Conservation (phyloP, 345 rosid genomes). For the Gossypium longicalyx region DNA sequence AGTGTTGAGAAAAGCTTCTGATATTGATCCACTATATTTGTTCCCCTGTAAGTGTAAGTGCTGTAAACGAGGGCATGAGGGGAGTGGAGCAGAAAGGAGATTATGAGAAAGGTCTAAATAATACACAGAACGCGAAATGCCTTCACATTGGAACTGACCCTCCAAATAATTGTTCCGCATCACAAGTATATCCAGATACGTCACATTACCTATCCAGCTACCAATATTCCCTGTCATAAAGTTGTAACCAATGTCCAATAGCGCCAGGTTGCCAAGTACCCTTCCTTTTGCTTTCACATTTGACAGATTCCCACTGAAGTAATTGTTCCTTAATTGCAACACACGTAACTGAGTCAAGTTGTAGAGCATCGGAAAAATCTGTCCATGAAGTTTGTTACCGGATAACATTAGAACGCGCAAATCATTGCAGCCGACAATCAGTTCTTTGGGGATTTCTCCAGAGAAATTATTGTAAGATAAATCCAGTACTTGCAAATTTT, state of each 20-base stretch:
- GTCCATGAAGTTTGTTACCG: not conserved
- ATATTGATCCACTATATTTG: not conserved
- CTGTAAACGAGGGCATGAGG: not conserved
- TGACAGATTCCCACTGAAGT: not conserved
- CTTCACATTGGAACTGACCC: slow-evolving; percentile 6
- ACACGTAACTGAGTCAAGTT: not conserved
- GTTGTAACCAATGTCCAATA: not conserved
- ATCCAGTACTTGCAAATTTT: not conserved
- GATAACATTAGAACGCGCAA: not conserved
- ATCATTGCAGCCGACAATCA: not conserved
- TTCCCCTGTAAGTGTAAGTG: not conserved
- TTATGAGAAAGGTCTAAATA: slow-evolving; percentile 10
- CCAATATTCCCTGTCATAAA: slow-evolving; percentile 12
- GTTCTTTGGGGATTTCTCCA: slow-evolving; percentile 8
- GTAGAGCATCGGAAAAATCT: slow-evolving; percentile 2
- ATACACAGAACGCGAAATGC: not conserved
- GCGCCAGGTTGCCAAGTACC: not conserved
- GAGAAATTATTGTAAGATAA: not conserved
- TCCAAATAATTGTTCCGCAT: slow-evolving; percentile 1
- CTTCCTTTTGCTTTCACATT: not conserved
- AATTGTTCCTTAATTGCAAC: not conserved
- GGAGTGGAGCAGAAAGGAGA: not conserved
- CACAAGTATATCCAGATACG: not conserved
- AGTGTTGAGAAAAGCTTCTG: not conserved
- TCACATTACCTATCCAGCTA: not conserved